phyloP scores from a whole-genome alignment of 768 basidiomycete species.

The Boletus rubescentipes region DNA sequence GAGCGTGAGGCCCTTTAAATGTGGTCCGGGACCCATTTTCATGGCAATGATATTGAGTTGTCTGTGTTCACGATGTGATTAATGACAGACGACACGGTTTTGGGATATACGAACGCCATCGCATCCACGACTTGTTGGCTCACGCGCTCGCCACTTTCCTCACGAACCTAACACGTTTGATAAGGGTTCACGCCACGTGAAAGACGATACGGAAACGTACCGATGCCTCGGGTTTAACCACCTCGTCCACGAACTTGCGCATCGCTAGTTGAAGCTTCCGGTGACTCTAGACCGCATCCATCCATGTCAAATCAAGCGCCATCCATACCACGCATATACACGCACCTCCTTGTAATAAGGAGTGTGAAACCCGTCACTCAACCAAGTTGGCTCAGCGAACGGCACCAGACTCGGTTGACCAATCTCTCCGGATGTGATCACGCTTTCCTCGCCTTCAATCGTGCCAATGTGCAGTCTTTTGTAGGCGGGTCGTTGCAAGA shows the following conservation, averaged over 20 bases:
- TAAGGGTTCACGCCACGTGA: not conserved
- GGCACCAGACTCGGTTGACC: slow-evolving; percentile 69
- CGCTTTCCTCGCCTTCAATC: slow-evolving; percentile 56
- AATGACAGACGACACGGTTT: not conserved
- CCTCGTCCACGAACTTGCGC: slow-evolving; percentile 63
- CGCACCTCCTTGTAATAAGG: slow-evolving; percentile 74
- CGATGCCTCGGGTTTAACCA: slow-evolving; percentile 46
- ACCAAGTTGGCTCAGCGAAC: slow-evolving; percentile 79
- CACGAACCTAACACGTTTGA: slow-evolving; percentile 37
- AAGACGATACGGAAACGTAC: slow-evolving; percentile 9
- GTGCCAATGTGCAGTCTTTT: slow-evolving; percentile 36
- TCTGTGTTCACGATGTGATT: slow-evolving; percentile 15
- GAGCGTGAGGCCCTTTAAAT: slow-evolving; percentile 74
- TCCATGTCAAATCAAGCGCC: not conserved
- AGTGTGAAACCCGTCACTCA: slow-evolving; percentile 60
- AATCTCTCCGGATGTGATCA: slow-evolving; percentile 43
- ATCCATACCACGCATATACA: not conserved
- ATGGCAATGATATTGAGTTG: slow-evolving; percentile 43
- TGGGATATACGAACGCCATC: slow-evolving; percentile 43
- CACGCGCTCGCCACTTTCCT: slow-evolving; percentile 56
- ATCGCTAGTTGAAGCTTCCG: slow-evolving; percentile 15
- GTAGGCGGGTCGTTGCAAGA: slow-evolving; percentile 54
- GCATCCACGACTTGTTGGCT: slow-evolving; percentile 50
- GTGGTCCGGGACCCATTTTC: slow-evolving; percentile 72
- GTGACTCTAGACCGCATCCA: slow-evolving; percentile 36